phyloP scores from a whole-genome alignment of 371 early-diverging fungal genomes.

The Funneliformis caledonium region DNA sequence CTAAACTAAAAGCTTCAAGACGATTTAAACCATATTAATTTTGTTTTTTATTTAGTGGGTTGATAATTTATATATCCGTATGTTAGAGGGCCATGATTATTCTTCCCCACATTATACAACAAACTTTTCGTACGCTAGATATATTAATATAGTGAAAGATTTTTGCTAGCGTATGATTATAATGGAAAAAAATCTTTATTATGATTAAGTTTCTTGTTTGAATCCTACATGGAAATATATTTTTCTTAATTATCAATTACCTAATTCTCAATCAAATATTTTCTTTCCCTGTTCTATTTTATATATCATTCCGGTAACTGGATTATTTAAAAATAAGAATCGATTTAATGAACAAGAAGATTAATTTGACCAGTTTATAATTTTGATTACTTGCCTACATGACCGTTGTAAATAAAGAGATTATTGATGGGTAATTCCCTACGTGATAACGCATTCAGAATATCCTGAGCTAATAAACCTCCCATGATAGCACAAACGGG shows the following conservation, averaged over 20 bases:
- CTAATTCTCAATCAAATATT: neutral
- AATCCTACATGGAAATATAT: neutral
- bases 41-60: neutral
- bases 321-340: neutral
- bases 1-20: constrained; percentile 74
- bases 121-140: no score
- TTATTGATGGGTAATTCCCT: constrained; percentile 85
- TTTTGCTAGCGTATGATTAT: no score
- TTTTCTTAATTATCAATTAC: neutral
- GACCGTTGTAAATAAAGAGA: constrained; percentile 75
- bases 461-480: constrained; percentile 88
- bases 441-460: constrained; percentile 78
- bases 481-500: constrained; percentile 87
- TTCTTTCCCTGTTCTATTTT: neutral
- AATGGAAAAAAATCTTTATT: neutral
- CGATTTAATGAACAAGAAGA: neutral
- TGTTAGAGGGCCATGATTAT: no score
- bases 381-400: constrained; percentile 56
- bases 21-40: constrained; percentile 89
- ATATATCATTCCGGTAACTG: neutral
- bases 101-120: no score
- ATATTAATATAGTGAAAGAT: no score
- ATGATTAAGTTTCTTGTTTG: neutral
- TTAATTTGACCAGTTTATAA: neutral
- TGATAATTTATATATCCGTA: no score